Evolutionary conservation across 768 basidiomycete genomes (phyloP).

Genomic region (Steccherinum ochraceum): DNA sequence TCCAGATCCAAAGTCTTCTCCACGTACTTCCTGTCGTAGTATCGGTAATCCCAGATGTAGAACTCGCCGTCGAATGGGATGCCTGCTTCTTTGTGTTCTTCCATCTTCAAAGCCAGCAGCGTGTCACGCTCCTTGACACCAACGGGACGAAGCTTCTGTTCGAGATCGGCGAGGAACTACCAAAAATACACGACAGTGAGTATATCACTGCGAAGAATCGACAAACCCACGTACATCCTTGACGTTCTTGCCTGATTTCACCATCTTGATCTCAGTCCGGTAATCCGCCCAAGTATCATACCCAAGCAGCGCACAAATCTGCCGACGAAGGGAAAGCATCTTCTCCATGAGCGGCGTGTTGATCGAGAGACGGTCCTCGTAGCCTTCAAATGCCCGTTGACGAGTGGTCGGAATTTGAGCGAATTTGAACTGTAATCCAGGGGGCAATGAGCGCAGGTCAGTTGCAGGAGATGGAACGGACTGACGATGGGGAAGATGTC

Average conservation of each 20-base stretch:
- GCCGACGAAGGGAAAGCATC: constrained; percentile 62
- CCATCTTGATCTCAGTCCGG: constrained; percentile 81
- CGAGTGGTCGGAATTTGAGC: constrained; percentile 69
- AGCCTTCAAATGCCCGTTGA: constrained; percentile 54
- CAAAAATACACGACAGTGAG: too few species aligned
- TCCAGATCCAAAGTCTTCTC: constrained; percentile 67
- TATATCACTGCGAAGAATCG: too few species aligned
- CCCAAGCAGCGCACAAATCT: constrained; percentile 59
- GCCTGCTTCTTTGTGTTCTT: constrained; percentile 57
- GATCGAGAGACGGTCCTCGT: constrained; percentile 59
- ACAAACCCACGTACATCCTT: constrained; percentile 47
- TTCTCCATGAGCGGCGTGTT: constrained; percentile 69
- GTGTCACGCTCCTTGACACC: constrained; percentile 59
- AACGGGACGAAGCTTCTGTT: constrained; percentile 66
- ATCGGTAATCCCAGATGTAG: constrained; percentile 83
- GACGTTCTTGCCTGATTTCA: constrained; percentile 61
- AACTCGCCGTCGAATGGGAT: constrained; percentile 66
- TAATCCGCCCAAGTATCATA: constrained; percentile 85
- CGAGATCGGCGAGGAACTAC: constrained; percentile 75
- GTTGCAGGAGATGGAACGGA: constrained; percentile 2
- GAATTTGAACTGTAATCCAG: constrained; percentile 76
- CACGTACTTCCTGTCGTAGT: constrained; percentile 59
- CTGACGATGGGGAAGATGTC: constrained; percentile 74
- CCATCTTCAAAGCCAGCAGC: constrained; percentile 68
- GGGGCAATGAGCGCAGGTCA: neutral